A percentile compares a stretch with the other conserved stretches of the same genome.
phyloP scores from a whole-genome alignment of 768 basidiomycete species.

The Tylopilus intermedius region DNA sequence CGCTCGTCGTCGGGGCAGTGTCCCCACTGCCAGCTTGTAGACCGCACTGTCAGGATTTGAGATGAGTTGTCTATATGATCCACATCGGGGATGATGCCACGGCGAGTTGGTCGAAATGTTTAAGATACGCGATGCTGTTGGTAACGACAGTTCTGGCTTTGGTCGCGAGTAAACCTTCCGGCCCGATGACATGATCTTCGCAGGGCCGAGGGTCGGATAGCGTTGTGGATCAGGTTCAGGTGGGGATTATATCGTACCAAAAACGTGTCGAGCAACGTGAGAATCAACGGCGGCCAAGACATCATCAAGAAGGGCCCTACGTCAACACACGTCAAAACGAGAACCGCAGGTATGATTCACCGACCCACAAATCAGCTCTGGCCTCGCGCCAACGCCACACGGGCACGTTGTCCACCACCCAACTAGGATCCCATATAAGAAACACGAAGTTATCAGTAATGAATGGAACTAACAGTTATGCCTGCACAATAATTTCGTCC shows the following conservation, averaged over 20 bases:
- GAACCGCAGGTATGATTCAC: no score
- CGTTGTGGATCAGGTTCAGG: not conserved
- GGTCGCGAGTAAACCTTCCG: conserved; percentile 70
- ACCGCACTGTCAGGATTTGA: conserved; percentile 60
- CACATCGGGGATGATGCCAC: conserved; percentile 79
- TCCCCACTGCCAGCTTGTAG: conserved; percentile 46
- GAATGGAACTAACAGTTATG: conserved; percentile 48
- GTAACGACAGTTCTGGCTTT: conserved; percentile 87
- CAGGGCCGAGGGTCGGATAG: conserved; percentile 2
- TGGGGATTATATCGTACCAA: conserved; percentile 41
- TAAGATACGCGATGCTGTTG: conserved; percentile 80
- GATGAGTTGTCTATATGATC: conserved; percentile 58
- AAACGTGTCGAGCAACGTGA: conserved; percentile 85
- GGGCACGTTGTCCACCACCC: conserved; percentile 81
- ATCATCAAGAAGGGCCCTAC: conserved; percentile 78
- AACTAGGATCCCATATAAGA: conserved; percentile 38
- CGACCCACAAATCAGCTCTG: conserved; percentile 74
- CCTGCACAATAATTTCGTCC: conserved; percentile 26
- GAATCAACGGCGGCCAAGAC: conserved; percentile 82
- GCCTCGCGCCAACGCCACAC: conserved; percentile 82
- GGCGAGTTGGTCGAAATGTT: conserved; percentile 69
- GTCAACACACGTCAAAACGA: not conserved
- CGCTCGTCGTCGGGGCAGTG: conserved; percentile 18
- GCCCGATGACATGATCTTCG: conserved; percentile 80
- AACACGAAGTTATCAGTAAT: conserved; percentile 5